Evolutionary conservation across 2,329 filamentous ascomycete species (phyloP).

Genomic region (Aspergillus arachidicola): DNA sequence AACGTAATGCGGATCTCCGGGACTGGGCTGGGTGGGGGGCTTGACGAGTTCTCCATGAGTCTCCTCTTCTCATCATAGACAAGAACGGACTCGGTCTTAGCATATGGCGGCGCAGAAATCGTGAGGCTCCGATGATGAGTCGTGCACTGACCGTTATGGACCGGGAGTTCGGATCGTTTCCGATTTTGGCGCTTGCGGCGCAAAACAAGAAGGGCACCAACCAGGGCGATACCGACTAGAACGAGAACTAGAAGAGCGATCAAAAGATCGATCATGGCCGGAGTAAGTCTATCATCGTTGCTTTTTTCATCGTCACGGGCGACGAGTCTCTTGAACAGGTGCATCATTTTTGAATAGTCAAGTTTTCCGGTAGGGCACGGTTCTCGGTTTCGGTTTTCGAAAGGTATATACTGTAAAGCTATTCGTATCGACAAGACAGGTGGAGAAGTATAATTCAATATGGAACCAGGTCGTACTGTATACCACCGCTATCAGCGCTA

Average conservation of each 20-base stretch:
- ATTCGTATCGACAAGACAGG: conserved; percentile 5
- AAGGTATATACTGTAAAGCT: conserved; percentile 8
- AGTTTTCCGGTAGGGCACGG: conserved; percentile 1
- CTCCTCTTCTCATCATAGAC: conserved; percentile 79
- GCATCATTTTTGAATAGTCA: conserved; percentile 28
- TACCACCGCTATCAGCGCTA: not conserved
- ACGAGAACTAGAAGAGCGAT: conserved; percentile 78
- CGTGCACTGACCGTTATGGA: conserved; percentile 64
- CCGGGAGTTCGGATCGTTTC: conserved; percentile 58
- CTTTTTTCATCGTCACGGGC: conserved; percentile 52
- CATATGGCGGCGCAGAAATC: conserved; percentile 53
- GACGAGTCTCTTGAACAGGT: conserved; percentile 50
- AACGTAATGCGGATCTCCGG: conserved; percentile 98
- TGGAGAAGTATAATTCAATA: conserved; percentile 8
- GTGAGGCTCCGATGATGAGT: conserved; percentile 60
- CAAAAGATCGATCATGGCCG: conserved; percentile 72
- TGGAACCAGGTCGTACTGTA: conserved; percentile 16
- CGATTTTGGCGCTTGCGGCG: conserved; percentile 65
- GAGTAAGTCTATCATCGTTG: conserved; percentile 55
- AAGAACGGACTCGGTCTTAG: conserved; percentile 70
- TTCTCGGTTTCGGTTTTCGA: conserved; percentile 1
- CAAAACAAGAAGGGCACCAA: conserved; percentile 70
- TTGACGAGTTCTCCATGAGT: conserved; percentile 74
- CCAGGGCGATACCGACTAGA: conserved; percentile 69
- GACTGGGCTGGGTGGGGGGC: conserved; percentile 78